phyloP scores from a whole-genome alignment of 306 rosid genomes.

The Vachellia pachyceras region DNA sequence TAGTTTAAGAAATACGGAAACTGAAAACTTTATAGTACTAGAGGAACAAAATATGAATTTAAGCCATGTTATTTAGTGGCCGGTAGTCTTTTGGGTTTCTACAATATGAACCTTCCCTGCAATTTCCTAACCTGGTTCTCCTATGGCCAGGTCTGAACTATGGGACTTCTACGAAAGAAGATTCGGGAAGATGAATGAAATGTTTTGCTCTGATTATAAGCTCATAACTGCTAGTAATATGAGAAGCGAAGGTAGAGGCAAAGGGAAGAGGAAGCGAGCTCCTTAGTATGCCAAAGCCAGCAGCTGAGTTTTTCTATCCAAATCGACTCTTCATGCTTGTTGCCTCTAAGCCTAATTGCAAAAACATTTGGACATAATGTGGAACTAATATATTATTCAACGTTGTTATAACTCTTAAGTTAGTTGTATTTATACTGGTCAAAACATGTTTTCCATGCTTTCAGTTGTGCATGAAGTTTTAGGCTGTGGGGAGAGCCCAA shows the following conservation, averaged over 20 bases:
- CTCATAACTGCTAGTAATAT: slow-evolving; percentile 58
- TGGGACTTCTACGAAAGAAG: slow-evolving; percentile 59
- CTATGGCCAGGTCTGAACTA: slow-evolving; percentile 54
- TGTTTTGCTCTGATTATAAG: slow-evolving; percentile 50
- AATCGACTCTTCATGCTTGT: not conserved
- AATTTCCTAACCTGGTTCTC: slow-evolving; percentile 5
- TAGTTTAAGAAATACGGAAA: too few species aligned
- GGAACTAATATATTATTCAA: too few species aligned
- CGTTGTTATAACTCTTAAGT: too few species aligned
- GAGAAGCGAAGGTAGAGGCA: slow-evolving; percentile 29
- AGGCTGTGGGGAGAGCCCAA: too few species aligned
- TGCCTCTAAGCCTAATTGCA: not conserved
- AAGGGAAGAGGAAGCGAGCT: slow-evolving; percentile 45
- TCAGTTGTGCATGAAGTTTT: too few species aligned
- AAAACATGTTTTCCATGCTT: too few species aligned
- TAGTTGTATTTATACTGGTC: too few species aligned
- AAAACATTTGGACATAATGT: not conserved
- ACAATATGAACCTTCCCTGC: not conserved
- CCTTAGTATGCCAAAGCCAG: slow-evolving; percentile 1
- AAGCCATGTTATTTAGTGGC: not conserved
- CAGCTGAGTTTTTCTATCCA: not conserved
- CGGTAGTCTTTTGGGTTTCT: not conserved
- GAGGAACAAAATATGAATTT: not conserved
- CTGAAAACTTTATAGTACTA: not conserved
- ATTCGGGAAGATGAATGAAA: slow-evolving; percentile 48